These are phyloP conservation scores for Sorghum bicolor DNA, from an alignment of 176 grass and related monocot genomes.

Conservation along the genomic window DNA sequence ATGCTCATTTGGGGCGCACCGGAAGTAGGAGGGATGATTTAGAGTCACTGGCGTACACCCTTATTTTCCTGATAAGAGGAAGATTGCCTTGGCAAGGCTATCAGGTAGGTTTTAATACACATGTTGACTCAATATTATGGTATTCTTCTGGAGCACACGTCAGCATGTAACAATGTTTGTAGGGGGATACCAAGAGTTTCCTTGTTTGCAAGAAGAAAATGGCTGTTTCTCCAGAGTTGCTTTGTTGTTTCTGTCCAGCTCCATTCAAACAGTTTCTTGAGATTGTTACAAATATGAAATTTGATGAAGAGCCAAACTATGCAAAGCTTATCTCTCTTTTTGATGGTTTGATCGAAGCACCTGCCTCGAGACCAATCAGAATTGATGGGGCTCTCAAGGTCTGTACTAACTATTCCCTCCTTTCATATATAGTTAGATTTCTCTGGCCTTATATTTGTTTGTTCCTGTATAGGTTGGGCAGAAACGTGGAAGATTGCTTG, in stretches of 20 bases:
- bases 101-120: conserved; percentile 59
- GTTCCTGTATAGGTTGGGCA: conserved; percentile 70
- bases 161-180: conserved; percentile 33
- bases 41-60: conserved; percentile 90
- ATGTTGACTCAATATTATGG: conserved; percentile 12
- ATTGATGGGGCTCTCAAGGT: conserved; percentile 99
- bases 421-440: conserved; percentile 32
- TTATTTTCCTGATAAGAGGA: conserved; percentile 90
- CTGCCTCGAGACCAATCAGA: conserved; percentile 71
- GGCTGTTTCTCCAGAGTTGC: conserved; percentile 66
- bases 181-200: conserved; percentile 96
- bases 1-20: conserved; percentile 95
- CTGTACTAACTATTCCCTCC: not conserved
- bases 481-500: conserved; percentile 74
- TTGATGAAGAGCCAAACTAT: conserved; percentile 95
- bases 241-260: conserved; percentile 82
- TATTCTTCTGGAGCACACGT: not conserved
- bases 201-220: conserved; percentile 99
- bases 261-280: conserved; percentile 96
- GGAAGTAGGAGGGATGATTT: conserved; percentile 94
- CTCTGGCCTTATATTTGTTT: conserved; percentile 6
- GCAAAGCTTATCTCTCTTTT: conserved; percentile 87
- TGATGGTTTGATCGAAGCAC: conserved; percentile 72
- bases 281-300: conserved; percentile 85
- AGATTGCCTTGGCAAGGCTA: conserved; percentile 98